Evolutionary conservation across 768 basidiomycete species (phyloP), one percentile per base, ranked within the genome.

Genomic region (Suillus clintonianus): DNA sequence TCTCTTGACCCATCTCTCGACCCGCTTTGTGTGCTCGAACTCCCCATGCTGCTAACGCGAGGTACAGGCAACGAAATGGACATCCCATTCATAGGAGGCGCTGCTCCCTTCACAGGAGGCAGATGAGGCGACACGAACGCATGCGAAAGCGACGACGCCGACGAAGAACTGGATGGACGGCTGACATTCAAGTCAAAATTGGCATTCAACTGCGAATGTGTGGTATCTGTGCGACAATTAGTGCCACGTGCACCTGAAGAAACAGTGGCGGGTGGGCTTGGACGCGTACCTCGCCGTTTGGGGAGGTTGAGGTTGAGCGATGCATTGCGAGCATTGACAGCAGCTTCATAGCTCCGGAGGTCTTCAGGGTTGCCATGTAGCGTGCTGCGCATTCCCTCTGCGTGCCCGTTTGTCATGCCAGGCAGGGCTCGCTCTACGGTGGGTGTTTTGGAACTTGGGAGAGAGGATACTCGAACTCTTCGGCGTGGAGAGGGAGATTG

Each of bases 371-470:
- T 77, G 8, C 71, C 81, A 59, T 85, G 81, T 48, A 80, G 60
- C 34, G 82, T 83, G 60, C 78, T 76, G 22, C 80, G 76, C 73
- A 75, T 71, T 47, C 73, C 80, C 39, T 57, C 56, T 41, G 37
- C 56, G n/a, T 73, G 68, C 4, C 62, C 74, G 27, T 65, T 68
- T 15, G 30, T 17, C 63, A 66, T 63, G 60, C 67, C 47, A 15
- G 71, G 69, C 39, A 69, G 67, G 0, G 62, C 62, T 36, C 67
- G 68, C 42, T 72, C 72, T 39, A 71, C 71, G 30, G 84, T 80
- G 0, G 90, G 90, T 3, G 90, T 91, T 75, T 88, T 86, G 60
- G 80, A 83, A 67, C 85, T 88, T 8, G 90, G 90, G 47, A 92
- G 71, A n/a, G 87, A 89, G 36, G 86, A 80, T 6, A 91, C 89